Evolutionary conservation across 2,329 filamentous ascomycete genomes (phyloP).

Genomic region (Simplicillium sp.): DNA sequence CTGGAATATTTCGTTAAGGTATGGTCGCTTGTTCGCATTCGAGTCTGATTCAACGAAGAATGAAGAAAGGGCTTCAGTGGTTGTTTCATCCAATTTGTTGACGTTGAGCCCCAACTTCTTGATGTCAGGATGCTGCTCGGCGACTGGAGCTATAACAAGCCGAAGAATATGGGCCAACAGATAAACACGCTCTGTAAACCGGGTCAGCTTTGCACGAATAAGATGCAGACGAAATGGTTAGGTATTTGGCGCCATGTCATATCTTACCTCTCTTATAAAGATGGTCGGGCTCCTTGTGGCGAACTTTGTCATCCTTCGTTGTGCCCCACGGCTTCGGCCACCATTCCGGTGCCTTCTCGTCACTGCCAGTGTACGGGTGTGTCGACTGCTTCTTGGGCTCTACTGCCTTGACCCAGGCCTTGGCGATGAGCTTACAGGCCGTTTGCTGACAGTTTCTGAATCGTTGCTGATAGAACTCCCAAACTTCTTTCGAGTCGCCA

Average conservation of each 20-base stretch:
- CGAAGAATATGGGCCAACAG: slow-evolving; percentile 52
- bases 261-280: slow-evolving; percentile 55
- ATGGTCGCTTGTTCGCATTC: slow-evolving; percentile 45
- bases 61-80: slow-evolving; percentile 45
- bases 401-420: slow-evolving; percentile 66
- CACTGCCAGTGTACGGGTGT: slow-evolving; percentile 60
- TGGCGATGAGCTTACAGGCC: slow-evolving; percentile 62
- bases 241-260: neutral
- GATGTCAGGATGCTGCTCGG: slow-evolving; percentile 40
- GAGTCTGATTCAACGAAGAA: slow-evolving; percentile 50
- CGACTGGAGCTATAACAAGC: slow-evolving; percentile 41
- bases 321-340: slow-evolving; percentile 51
- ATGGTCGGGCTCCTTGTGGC: slow-evolving; percentile 67
- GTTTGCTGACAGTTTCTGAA: slow-evolving; percentile 62
- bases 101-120: slow-evolving; percentile 44
- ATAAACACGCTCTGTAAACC: slow-evolving; percentile 45
- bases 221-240: neutral
- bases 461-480: slow-evolving; percentile 49
- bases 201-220: neutral
- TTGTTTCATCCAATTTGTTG: slow-evolving; percentile 47
- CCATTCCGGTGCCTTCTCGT: slow-evolving; percentile 55
- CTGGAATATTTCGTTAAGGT: slow-evolving; percentile 51
- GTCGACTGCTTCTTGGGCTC: slow-evolving; percentile 71
- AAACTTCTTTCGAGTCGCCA: slow-evolving; percentile 42
- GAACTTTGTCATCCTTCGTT: slow-evolving; percentile 43